Conservation (phyloP, 2,329 filamentous ascomycete genomes). For the Sporothrix schenckii region DNA sequence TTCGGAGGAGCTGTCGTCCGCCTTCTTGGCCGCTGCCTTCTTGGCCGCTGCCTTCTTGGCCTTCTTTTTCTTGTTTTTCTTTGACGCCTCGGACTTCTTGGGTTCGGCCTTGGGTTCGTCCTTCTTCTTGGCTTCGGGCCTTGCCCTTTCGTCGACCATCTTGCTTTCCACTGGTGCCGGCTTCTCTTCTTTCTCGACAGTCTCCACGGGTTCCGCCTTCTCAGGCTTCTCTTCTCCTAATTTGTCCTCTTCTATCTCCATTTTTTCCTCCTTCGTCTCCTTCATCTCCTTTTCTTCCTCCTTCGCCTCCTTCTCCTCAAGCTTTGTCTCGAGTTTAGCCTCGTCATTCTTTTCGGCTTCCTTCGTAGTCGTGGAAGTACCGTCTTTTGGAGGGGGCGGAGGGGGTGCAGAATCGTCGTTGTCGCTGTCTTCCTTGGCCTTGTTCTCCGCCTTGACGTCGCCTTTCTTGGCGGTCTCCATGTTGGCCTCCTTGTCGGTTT, state of each 20-base stretch:
- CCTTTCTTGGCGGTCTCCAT: not conserved
- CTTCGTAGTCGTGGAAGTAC: not conserved
- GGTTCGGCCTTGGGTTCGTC: not conserved
- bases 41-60: slow-evolving; percentile 23
- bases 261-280: not conserved
- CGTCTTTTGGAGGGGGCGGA: slow-evolving; percentile 23
- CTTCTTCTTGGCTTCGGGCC: slow-evolving; percentile 4
- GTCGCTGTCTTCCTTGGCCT: slow-evolving; percentile 8
- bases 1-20: not conserved
- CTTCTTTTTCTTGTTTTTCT: slow-evolving; percentile 31
- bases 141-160: not conserved
- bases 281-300: not conserved
- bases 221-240: not conserved
- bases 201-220: not conserved
- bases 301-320: not conserved
- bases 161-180: not conserved
- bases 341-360: not conserved
- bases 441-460: not conserved
- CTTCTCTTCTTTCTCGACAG: not conserved
- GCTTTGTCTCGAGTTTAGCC: not conserved
- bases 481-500: not conserved
- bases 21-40: slow-evolving; percentile 11
- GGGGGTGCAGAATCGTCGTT: slow-evolving; percentile 9
- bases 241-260: not conserved
- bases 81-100: slow-evolving; percentile 2